phyloP scores from a whole-genome alignment of 2,329 filamentous ascomycete species.

The Ceratocystis ficicola region DNA sequence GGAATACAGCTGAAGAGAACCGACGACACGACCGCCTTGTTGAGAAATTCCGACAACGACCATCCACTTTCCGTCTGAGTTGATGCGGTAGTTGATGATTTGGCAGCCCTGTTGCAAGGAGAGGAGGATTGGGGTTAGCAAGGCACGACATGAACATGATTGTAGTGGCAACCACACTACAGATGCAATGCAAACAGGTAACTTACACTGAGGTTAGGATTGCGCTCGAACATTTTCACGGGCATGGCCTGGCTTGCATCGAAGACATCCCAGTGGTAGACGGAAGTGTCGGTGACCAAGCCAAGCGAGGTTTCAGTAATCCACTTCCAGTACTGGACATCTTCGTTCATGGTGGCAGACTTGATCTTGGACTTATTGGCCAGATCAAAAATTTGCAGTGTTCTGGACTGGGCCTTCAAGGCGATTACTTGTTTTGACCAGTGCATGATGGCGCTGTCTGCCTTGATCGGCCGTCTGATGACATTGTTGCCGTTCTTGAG shows the following conservation, averaged over 20 bases:
- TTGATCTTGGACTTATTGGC: slow-evolving; percentile 90
- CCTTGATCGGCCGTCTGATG: slow-evolving; percentile 89
- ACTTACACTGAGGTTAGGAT: slow-evolving; percentile 73
- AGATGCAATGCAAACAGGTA: background rate
- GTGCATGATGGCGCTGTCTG: slow-evolving; percentile 99
- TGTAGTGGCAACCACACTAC: too few relatives aligned
- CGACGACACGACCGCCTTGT: slow-evolving; percentile 83
- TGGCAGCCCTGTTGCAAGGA: slow-evolving; percentile 60
- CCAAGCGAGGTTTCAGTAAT: slow-evolving; percentile 80
- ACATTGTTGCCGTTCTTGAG: slow-evolving; percentile 96
- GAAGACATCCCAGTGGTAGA: slow-evolving; percentile 97
- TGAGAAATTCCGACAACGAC: slow-evolving; percentile 92
- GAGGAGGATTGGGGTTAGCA: background rate
- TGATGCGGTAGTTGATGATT: slow-evolving; percentile 99
- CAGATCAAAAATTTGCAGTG: slow-evolving; percentile 95
- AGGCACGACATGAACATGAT: background rate
- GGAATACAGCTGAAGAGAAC: slow-evolving; percentile 94
- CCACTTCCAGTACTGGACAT: slow-evolving; percentile 99
- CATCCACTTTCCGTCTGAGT: slow-evolving; percentile 95
- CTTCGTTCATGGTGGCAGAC: slow-evolving; percentile 90
- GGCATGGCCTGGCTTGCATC: slow-evolving; percentile 67
- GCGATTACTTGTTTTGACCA: slow-evolving; percentile 94
- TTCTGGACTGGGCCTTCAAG: slow-evolving; percentile 84
- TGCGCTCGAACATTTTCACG: slow-evolving; percentile 87
- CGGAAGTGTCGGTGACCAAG: slow-evolving; percentile 76